A percentile compares a stretch with the other conserved stretches of the same genome.
These are phyloP conservation scores for Apostasia shenzhenica DNA, from an alignment of 106 monocot genomes.

Conservation along the genomic window DNA sequence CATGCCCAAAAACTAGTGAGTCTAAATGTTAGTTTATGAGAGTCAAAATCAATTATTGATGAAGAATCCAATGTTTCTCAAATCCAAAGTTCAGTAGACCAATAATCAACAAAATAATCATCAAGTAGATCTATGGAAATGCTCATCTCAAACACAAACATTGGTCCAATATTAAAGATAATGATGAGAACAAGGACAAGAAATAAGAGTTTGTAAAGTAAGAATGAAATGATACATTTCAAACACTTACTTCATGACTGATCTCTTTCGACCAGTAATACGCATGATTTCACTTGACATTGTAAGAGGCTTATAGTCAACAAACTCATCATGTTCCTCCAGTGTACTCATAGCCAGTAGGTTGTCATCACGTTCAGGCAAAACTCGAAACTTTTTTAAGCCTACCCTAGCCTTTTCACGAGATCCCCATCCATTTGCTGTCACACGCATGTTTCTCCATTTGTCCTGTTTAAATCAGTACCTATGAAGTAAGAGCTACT, in stretches of 20 bases:
- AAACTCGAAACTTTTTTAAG: constrained; percentile 28
- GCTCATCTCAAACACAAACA: no score
- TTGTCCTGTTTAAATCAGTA: constrained; percentile 43
- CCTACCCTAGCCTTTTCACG: constrained; percentile 48
- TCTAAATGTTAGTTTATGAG: no score
- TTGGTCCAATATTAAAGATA: no score
- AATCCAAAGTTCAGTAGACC: background rate
- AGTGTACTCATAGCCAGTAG: constrained; percentile 19
- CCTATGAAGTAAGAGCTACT: background rate
- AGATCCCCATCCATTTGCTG: constrained; percentile 54
- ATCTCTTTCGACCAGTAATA: constrained; percentile 17
- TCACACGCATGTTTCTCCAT: constrained; percentile 78
- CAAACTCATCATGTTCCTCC: constrained; percentile 22
- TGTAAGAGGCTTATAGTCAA: constrained; percentile 41
- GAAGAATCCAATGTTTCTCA: background rate
- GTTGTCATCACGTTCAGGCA: constrained; percentile 17
- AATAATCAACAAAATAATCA: no score
- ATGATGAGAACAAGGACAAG: no score
- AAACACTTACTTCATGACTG: constrained; percentile 26
- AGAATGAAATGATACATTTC: background rate
- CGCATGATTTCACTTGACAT: constrained; percentile 12
- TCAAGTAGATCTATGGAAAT: no score
- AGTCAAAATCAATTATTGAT: background rate
- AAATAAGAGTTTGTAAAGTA: background rate
- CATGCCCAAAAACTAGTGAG: no score